Evolutionary conservation across 176 grass and related monocot genomes (phyloP).

Genomic region (Lolium rigidum): DNA sequence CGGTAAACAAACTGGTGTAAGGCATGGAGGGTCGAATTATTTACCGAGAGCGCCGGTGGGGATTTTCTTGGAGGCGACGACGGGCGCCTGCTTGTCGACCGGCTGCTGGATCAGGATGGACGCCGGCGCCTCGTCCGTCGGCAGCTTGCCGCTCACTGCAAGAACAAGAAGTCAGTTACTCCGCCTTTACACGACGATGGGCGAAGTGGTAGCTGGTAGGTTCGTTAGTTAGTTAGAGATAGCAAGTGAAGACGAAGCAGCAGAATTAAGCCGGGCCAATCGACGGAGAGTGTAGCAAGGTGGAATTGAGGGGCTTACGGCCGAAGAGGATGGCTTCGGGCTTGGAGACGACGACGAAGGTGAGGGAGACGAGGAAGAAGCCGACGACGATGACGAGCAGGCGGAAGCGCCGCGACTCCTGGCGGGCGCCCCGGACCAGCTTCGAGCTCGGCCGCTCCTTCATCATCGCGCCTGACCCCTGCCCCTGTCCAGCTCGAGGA

Average conservation of each 20-base stretch:
- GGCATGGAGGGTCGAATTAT: neutral
- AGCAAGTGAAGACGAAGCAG: neutral
- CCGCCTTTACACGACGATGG: neutral
- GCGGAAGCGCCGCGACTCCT: slow-evolving; percentile 68
- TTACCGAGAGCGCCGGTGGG: slow-evolving; percentile 43
- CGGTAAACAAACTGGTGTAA: neutral
- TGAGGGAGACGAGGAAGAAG: slow-evolving; percentile 79
- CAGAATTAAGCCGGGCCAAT: neutral
- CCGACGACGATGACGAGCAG: slow-evolving; percentile 67
- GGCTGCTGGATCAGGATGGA: slow-evolving; percentile 53
- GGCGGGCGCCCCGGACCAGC: slow-evolving; percentile 58
- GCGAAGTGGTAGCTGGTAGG: neutral
- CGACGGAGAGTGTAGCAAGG: neutral
- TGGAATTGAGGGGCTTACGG: slow-evolving; percentile 27
- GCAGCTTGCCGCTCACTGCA: slow-evolving; percentile 62
- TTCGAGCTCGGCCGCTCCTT: slow-evolving; percentile 70
- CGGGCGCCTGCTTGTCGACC: slow-evolving; percentile 16
- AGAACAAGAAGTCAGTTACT: neutral
- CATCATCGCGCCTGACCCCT: slow-evolving; percentile 24
- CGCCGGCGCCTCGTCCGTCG: slow-evolving; percentile 52
- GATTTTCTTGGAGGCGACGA: neutral
- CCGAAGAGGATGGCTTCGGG: slow-evolving; percentile 69
- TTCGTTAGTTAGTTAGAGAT: neutral
- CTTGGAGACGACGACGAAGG: slow-evolving; percentile 82
- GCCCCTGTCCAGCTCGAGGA: neutral